phyloP scores from a whole-genome alignment of 2,329 filamentous ascomycete genomes.

The Sporothrix curviconia region DNA sequence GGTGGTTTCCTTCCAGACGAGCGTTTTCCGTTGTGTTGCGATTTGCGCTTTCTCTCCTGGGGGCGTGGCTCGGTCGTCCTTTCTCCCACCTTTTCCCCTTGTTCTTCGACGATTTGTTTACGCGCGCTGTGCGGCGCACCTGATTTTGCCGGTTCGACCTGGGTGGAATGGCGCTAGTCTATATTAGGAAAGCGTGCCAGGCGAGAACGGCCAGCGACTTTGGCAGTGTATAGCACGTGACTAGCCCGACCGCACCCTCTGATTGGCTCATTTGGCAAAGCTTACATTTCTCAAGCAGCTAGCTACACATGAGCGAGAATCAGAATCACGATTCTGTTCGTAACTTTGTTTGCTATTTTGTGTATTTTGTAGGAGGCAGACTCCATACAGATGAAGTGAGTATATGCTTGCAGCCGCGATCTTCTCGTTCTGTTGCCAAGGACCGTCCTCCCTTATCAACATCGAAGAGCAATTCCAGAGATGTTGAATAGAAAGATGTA shows the following conservation, averaged over 20 bases:
- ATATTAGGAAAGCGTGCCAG: conserved; percentile 12
- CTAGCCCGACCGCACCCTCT: too few relatives aligned
- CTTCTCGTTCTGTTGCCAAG: too few relatives aligned
- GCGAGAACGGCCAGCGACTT: background rate
- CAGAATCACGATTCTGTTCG: background rate
- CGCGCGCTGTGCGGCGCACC: conserved; percentile 16
- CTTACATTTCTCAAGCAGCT: background rate
- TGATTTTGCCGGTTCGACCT: conserved; percentile 16
- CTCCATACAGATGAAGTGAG: background rate
- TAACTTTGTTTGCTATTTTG: background rate
- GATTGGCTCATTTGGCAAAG: too few relatives aligned
- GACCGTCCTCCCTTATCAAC: too few relatives aligned
- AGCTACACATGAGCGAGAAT: background rate
- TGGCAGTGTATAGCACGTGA: too few relatives aligned
- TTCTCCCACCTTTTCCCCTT: conserved; percentile 12
- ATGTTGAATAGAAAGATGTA: background rate
- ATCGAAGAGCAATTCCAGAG: too few relatives aligned
- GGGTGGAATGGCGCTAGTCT: conserved; percentile 18
- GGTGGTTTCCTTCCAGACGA: background rate
- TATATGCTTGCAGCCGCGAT: background rate
- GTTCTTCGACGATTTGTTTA: conserved; percentile 21
- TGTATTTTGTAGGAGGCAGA: background rate
- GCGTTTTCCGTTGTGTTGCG: conserved; percentile 1
- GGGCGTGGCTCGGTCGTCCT: conserved; percentile 1
- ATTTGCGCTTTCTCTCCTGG: background rate